Base-by-base conservation (phyloP, 2,329 filamentous ascomycete genomes). In the Ceratocystis alfenasii region DNA sequence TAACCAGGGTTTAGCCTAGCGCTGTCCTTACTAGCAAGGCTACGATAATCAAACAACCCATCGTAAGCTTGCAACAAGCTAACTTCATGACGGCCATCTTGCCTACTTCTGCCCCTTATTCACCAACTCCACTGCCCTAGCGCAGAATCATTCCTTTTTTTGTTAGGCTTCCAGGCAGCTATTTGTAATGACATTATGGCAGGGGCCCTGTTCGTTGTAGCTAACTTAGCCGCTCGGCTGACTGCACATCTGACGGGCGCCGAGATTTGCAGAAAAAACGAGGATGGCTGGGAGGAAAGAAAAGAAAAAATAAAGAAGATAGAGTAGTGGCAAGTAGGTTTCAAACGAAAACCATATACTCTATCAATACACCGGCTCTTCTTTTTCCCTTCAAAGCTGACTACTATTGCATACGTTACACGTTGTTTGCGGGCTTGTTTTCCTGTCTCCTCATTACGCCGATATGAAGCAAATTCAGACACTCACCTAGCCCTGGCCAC, bases 201-300 rank as follows among this genome's bases (percentile, higher is more conserved):
- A 28, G 28, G 55, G 55, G 15, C 17, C 6, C n/a, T 53, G 48
- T 53, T 25, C 5, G 33, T 41, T 41, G 28, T 36, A 59, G 28
- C 50, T 15, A 22, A 20, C 8, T 53, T 53, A 59, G 55, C 55
- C 55, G 55, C 55, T 59, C 55, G 55, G 55, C 28, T 33, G 55
- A 33, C 55, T 59, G 30, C 55, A 59, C 41, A 33, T 53, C 36
- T 33, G 25, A 59, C 30, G 28, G 25, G 28, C 55, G 55, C 55
- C 55, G 55, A 59, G 12, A 59, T 59, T 59, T 59, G 28, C 10
- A 59, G 28, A 36, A 25, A 30, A 44, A 61, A 61, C 17, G 7
- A 44, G 25, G 60, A 46, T 46, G 59, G 59, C 33, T 62, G 59
- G 12, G 22, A 48, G 3, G 25, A 46, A 3, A 33, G 10, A 3